A percentile compares a stretch with the other conserved stretches of the same genome.
Conservation (phyloP, 108 stramenopile species). For the Fragilariopsis cylindrus region DNA sequence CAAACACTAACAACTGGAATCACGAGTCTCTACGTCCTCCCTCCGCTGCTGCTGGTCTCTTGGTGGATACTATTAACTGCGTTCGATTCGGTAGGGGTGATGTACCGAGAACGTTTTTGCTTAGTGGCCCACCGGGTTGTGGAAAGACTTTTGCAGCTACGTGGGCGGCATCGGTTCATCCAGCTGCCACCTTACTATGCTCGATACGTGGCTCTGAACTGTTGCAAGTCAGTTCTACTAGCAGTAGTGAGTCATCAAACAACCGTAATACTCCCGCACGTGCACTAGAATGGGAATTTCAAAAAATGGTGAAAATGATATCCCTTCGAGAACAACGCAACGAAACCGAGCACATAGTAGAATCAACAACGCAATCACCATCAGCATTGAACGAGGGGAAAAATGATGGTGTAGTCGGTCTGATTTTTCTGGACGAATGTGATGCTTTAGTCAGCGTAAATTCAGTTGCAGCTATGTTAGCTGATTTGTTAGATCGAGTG, state of each 20-base stretch:
- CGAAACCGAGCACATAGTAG: not conserved
- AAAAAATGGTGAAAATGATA: not conserved
- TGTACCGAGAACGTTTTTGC: constrained; percentile 49
- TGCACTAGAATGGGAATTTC: constrained; percentile 26
- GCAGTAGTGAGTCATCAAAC: not conserved
- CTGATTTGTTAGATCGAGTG: constrained; percentile 59
- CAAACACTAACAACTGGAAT: no score
- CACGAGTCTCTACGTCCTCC: not conserved
- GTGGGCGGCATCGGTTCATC: constrained; percentile 24
- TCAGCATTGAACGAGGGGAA: not conserved
- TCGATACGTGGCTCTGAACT: constrained; percentile 39
- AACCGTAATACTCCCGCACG: constrained; percentile 2
- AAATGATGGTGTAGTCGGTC: constrained; percentile 13
- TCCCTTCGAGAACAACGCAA: not conserved
- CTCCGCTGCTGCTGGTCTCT: constrained; percentile 12
- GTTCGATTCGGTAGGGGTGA: not conserved
- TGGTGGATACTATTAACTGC: constrained; percentile 17
- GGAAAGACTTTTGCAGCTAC: constrained; percentile 63
- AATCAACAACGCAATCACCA: not conserved
- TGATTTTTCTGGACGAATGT: constrained; percentile 84
- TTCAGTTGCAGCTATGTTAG: constrained; percentile 56
- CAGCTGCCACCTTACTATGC: not conserved
- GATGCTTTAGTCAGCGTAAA: constrained; percentile 72
- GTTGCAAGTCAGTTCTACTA: constrained; percentile 2
- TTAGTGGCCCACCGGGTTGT: constrained; percentile 58